phyloP scores from a whole-genome alignment of 2,329 filamentous ascomycete genomes.

The Cryphonectria nitschkei region DNA sequence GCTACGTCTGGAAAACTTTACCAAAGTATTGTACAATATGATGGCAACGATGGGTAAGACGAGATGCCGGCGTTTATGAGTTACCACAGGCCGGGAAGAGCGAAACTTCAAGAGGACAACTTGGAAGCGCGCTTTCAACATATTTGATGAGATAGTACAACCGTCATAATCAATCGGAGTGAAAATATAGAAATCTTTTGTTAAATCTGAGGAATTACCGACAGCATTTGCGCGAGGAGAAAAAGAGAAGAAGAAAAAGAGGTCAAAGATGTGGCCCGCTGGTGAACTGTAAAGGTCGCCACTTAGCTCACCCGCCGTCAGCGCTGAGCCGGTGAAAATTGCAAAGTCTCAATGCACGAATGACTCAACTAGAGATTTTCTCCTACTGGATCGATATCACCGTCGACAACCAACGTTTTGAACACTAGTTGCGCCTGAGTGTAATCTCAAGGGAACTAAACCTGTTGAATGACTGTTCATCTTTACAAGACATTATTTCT shows the following conservation, averaged over 20 bases:
- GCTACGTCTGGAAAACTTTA: background rate
- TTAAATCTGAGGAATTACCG: background rate
- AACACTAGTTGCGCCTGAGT: background rate
- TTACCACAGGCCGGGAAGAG: background rate
- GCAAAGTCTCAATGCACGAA: background rate
- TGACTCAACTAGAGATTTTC: conserved; percentile 27
- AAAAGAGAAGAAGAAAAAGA: background rate
- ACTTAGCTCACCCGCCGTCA: conserved; percentile 12
- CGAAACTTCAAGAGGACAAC: too few relatives aligned
- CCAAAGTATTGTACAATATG: background rate
- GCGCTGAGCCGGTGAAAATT: conserved; percentile 20
- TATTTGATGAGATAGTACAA: background rate
- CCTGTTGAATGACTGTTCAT: background rate
- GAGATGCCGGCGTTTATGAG: background rate
- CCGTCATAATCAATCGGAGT: background rate
- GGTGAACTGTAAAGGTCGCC: conserved; percentile 6
- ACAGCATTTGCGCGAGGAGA: background rate
- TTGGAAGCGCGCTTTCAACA: background rate
- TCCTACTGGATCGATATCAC: conserved; percentile 6
- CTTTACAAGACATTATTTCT: background rate
- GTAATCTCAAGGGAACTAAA: background rate
- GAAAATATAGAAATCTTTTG: background rate
- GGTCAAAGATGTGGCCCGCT: background rate
- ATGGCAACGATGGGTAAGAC: background rate
- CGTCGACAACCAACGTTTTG: background rate